Evolutionary conservation across 352 stramenopile genomes (phyloP), one percentile per base, ranked within the genome.

Genomic region (Peronosclerospora sorghi): DNA sequence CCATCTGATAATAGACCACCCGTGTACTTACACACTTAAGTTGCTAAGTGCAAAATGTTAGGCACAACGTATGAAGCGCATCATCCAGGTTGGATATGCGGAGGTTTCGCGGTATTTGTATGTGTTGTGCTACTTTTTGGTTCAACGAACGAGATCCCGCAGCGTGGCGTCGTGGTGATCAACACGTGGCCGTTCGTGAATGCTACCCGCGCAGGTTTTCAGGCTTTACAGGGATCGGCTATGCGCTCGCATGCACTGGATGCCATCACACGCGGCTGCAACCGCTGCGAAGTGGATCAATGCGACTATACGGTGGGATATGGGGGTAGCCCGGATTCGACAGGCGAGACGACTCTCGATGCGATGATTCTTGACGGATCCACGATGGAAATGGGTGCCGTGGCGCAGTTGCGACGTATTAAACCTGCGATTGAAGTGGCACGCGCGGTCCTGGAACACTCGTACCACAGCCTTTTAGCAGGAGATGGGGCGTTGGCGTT

Each of bases 361-460:
- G 83, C 86, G 5, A 95, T 96, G 83, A 89, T 96, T 44, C 57
- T 96, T 54, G 83, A 95, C 38, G 86, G 83, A 5, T 60, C 60
- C 13, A 87, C 65, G 10, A 86, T 91, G 67, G 64, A 67, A 45
- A 90, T 95, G 66, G 84, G 86, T 9, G 81, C 81, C 0, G 84
- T 96, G 3, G 86, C 67, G 8, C 75, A 76, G 45, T 54, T 96
- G 21, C 64, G 77, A 39, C 67, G 76, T 32, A 61, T 95, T 35
- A 94, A 94, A 34, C 51, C 73, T 20, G 86, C 84, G 2, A 91
- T 94, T 44, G 46, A 68, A 40, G 83, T 92, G 35, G 86, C 86
- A 0, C 71, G 83, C 18, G 75, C 71, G 1, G 86, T 96, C 15
- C 75, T 96, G 72, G 62, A 94, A 39, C 80, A 96, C 59, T 94